Base-by-base conservation (phyloP, 2,329 filamentous ascomycete genomes). In the Helotiales sp. region DNA sequence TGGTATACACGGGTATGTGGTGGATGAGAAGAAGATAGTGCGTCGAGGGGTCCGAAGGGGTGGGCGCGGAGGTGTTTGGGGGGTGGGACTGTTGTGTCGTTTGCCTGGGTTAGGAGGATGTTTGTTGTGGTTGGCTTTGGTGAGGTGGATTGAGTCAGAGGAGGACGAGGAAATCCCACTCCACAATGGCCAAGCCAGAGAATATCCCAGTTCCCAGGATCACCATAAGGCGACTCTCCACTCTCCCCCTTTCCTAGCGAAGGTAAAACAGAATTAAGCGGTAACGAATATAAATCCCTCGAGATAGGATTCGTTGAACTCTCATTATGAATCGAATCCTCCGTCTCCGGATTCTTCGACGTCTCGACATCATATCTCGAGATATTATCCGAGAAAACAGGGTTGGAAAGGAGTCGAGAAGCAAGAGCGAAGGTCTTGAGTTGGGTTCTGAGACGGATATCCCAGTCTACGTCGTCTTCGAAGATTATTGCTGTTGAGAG, bases 381-480 rank as follows among this genome's bases (percentile, higher is more conserved):
- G 15, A 61, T n/a, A 24, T 59, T 54, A 4, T 22, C 15, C 9
- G 54, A 25, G 40, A 44, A 44, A 13, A 15, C 27, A 22, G 30
- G 29, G 12, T 29, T 12, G 5, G 55, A 58, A 9, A 63, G 49
- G 13, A 57, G 50, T 17, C 49, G 61, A 2, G 61, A 61, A 4
- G 58, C 57, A 1, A 40, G 15, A 7, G 63, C 59, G 38, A 65
- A 60, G 1, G 12, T 24, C 12, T 59, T 29, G 2, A 65, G 52
- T 50, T 63, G 63, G 9, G 46, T 19, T 9, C 55, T 55, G 10
- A 65, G 29, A 3, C 70, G 65, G 48, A 76, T 69, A 59, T 77
- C 75, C 76, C 75, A 78, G 62, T 78, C 75, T 52, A 76, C 70
- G 64, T 78, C 75, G 51, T 77, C 75, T 62, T 77, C 75, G 61